Conservation (phyloP, 1,284 basidiomycete genomes). For the Puccinia coronata region DNA sequence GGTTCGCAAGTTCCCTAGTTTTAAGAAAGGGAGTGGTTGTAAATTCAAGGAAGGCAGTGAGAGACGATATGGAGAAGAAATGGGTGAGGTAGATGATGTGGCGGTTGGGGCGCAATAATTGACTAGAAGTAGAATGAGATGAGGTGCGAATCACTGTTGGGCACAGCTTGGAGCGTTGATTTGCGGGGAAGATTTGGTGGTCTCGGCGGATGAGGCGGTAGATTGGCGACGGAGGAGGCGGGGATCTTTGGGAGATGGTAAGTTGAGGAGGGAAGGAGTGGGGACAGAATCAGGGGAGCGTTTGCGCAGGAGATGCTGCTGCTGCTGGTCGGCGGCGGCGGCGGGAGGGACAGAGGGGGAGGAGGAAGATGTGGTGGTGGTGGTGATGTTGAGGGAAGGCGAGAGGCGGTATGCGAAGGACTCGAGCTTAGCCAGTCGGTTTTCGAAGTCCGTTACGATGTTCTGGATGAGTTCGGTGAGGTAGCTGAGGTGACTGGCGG, state of each 20-base stretch:
- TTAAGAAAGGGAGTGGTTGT: too few relatives aligned
- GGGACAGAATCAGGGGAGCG: neutral
- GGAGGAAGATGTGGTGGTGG: neutral
- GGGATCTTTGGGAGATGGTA: neutral
- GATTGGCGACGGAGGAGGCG: neutral
- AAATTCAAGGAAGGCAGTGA: too few relatives aligned
- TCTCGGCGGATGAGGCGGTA: neutral
- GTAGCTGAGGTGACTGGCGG: neutral
- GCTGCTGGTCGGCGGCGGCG: too few relatives aligned
- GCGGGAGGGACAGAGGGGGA: neutral
- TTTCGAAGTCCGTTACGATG: neutral
- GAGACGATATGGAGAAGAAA: too few relatives aligned
- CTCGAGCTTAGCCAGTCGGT: neutral
- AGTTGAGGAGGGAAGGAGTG: neutral
- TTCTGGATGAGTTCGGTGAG: slow-evolving; percentile 1
- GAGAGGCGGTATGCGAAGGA: neutral
- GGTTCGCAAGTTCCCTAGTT: too few relatives aligned
- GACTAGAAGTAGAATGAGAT: too few relatives aligned
- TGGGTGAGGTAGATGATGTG: too few relatives aligned
- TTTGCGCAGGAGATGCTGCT: neutral
- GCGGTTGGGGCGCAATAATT: too few relatives aligned
- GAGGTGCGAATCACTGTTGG: neutral
- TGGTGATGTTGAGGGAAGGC: neutral
- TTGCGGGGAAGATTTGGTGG: neutral
- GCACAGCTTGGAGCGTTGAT: neutral